These are phyloP conservation scores for Eucalyptus globulus DNA, from an alignment of 345 rosid genomes.

Conservation along the genomic window DNA sequence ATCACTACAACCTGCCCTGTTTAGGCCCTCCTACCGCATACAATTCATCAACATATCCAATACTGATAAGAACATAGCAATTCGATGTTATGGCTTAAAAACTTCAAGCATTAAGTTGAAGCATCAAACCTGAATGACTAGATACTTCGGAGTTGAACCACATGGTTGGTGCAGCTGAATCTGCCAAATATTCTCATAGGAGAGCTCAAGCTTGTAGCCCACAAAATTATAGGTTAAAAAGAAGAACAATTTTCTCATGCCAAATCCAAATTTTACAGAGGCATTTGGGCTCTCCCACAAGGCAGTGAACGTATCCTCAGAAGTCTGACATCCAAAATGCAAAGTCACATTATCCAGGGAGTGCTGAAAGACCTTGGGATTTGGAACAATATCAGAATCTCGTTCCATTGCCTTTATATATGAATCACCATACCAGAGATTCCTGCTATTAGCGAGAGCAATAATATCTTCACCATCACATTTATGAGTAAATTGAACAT, in stretches of 20 bases:
- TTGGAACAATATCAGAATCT: background rate
- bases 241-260: constrained; percentile 2
- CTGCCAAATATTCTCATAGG: constrained; percentile 18
- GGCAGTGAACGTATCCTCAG: constrained; percentile 2
- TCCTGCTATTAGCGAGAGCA: background rate
- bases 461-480: background rate
- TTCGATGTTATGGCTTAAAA: background rate
- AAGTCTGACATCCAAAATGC: constrained; percentile 11
- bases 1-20: background rate
- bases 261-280: background rate
- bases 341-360: background rate
- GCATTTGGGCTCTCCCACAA: constrained; percentile 11
- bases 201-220: constrained; percentile 16
- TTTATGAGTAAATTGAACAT: constrained; percentile 4
- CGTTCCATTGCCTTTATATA: background rate
- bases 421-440: constrained; percentile 6
- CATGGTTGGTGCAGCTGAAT: background rate
- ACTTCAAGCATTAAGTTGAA: background rate
- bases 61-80: background rate
- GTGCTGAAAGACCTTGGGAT: background rate
- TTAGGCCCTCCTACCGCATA: background rate
- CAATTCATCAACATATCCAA: background rate
- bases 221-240: background rate
- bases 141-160: background rate
- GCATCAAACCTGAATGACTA: constrained; percentile 18